Conservation (phyloP, 805 yeast species). For the Kodamaea nitidulidarum region DNA sequence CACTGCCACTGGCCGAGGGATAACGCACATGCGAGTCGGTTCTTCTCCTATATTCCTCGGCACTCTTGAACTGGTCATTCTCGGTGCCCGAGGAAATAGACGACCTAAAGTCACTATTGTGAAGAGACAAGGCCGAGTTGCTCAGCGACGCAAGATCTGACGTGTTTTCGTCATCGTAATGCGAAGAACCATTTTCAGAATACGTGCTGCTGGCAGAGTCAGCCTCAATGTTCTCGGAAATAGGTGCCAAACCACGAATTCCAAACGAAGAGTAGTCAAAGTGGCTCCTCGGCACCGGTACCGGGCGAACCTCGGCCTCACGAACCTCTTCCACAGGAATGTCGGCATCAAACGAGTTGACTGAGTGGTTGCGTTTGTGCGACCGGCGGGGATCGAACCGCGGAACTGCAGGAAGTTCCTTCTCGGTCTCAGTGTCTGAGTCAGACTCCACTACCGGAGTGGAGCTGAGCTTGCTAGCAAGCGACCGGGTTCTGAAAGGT, state of each 20-base stretch:
- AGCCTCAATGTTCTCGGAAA: constrained; percentile 30
- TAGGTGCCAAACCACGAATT: constrained; percentile 35
- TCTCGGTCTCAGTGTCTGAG: constrained; percentile 11
- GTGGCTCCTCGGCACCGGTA: constrained; percentile 10
- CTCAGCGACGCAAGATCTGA: constrained; percentile 25
- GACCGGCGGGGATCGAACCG: constrained; percentile 16
- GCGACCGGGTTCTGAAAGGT: constrained; percentile 7
- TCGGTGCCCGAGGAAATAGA: constrained; percentile 34
- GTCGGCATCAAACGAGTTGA: constrained; percentile 11
- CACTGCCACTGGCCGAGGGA: constrained; percentile 8
- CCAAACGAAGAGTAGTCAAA: constrained; percentile 26
- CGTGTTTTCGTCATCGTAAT: constrained; percentile 16
- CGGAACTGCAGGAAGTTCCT: constrained; percentile 6
- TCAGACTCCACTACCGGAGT: constrained; percentile 10
- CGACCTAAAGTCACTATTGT: constrained; percentile 34
- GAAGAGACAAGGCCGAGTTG: constrained; percentile 36
- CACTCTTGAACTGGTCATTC: background rate
- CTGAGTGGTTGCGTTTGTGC: constrained; percentile 7
- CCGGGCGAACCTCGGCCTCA: constrained; percentile 7
- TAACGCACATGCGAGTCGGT: constrained; percentile 3
- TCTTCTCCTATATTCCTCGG: constrained; percentile 4
- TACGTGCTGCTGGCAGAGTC: constrained; percentile 20
- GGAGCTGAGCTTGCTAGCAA: constrained; percentile 10
- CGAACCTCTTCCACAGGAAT: constrained; percentile 13
- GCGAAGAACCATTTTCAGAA: constrained; percentile 14